Conservation (phyloP, 2,329 filamentous ascomycete species). For the Alternaria sp. region DNA sequence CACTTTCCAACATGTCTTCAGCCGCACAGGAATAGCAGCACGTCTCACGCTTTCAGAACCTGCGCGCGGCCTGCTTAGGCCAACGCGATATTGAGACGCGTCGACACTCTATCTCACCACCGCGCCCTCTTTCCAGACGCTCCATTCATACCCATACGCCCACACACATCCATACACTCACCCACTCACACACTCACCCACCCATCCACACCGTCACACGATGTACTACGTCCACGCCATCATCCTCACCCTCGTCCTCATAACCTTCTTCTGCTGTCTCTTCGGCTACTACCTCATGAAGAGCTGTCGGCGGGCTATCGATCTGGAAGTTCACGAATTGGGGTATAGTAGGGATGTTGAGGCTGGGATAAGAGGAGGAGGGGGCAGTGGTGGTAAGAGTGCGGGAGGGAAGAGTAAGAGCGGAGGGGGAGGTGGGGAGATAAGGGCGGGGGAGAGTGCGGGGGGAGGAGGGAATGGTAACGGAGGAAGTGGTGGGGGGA, state of each 20-base stretch:
- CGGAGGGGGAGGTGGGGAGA: not conserved
- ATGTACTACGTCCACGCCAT: constrained; percentile 20
- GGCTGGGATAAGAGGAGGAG: not conserved
- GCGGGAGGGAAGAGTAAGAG: not conserved
- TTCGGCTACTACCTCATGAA: constrained; percentile 24
- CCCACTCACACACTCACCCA: too few relatives aligned
- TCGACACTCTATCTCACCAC: not conserved
- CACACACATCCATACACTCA: too few relatives aligned
- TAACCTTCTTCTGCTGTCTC: constrained; percentile 19
- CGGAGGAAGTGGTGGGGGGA: too few relatives aligned
- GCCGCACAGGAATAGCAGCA: not conserved
- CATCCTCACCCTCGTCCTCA: constrained; percentile 18
- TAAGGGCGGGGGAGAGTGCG: not conserved
- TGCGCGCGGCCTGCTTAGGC: too few relatives aligned
- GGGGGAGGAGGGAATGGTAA: not conserved
- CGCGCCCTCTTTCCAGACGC: not conserved
- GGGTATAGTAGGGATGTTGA: constrained; percentile 3
- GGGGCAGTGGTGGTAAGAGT: not conserved
- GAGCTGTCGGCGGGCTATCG: constrained; percentile 19
- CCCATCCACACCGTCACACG: too few relatives aligned
- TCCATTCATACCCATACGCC: too few relatives aligned
- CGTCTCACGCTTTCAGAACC: not conserved
- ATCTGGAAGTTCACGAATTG: constrained; percentile 20
- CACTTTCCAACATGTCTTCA: too few relatives aligned
- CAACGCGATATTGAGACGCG: not conserved